These are phyloP conservation scores for Pelargonium citronellum DNA, from an alignment of 441 rosid genomes.

Conservation along the genomic window DNA sequence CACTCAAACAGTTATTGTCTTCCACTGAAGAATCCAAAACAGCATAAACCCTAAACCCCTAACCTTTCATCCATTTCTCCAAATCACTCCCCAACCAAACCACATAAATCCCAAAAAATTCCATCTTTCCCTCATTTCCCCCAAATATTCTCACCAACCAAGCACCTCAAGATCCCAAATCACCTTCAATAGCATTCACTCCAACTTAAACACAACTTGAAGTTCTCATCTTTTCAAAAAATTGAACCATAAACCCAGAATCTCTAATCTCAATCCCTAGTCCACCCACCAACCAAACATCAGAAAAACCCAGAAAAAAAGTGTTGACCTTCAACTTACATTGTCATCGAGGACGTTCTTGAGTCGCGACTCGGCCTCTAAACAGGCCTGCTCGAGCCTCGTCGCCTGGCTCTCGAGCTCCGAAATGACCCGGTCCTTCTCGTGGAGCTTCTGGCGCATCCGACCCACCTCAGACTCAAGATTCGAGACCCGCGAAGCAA, in stretches of 20 bases:
- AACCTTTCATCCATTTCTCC: background rate
- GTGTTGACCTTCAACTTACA: conserved; percentile 28
- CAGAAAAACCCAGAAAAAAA: background rate
- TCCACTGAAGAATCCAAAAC: background rate
- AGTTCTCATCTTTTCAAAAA: background rate
- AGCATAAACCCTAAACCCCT: background rate
- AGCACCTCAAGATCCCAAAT: background rate
- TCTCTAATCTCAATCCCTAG: background rate
- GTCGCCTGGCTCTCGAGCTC: conserved; percentile 52
- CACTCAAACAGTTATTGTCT: background rate
- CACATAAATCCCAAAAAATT: background rate
- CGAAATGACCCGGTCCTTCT: conserved; percentile 53
- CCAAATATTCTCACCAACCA: conserved; percentile 6
- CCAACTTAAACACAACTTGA: background rate
- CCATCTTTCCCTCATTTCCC: background rate
- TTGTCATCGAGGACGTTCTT: conserved; percentile 58
- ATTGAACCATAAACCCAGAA: background rate
- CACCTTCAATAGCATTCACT: background rate
- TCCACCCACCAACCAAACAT: background rate
- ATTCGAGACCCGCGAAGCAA: conserved; percentile 69
- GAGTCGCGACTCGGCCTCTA: conserved; percentile 51
- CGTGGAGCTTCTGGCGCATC: conserved; percentile 45
- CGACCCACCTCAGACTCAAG: conserved; percentile 58
- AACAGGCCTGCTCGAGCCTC: conserved; percentile 43
- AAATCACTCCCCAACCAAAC: background rate